These are phyloP conservation scores for Psidium guajava DNA, from an alignment of 345 rosid species.

Conservation along the genomic window DNA sequence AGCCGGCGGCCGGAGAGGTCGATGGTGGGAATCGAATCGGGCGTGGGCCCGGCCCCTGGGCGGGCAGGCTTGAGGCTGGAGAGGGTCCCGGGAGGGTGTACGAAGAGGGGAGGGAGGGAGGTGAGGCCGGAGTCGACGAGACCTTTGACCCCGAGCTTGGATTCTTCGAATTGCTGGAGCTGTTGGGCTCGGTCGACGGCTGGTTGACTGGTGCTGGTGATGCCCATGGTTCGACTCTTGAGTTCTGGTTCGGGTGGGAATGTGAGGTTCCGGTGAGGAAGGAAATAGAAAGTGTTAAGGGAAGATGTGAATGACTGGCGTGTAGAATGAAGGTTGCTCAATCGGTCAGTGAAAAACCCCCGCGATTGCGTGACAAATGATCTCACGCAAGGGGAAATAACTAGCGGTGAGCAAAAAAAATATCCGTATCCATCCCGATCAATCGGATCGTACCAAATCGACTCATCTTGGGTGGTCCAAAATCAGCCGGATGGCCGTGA, in stretches of 20 bases:
- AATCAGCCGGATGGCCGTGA: too few species aligned
- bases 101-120: constrained; percentile 3
- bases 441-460: too few species aligned
- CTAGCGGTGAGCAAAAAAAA: too few species aligned
- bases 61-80: not conserved
- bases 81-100: constrained; percentile 9
- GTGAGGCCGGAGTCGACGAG: constrained; percentile 34
- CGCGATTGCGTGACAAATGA: too few species aligned
- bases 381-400: too few species aligned
- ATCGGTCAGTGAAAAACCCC: too few species aligned
- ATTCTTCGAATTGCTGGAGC: constrained; percentile 23
- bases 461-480: too few species aligned
- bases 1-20: constrained; percentile 26
- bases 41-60: not conserved
- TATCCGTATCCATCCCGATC: too few species aligned
- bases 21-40: constrained; percentile 17
- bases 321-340: too few species aligned
- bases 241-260: not conserved
- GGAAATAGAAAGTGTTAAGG: too few species aligned
- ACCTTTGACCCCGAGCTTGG: constrained; percentile 40
- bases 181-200: constrained; percentile 17
- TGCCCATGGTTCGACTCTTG: not conserved
- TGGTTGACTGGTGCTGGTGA: not conserved
- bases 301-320: too few species aligned
- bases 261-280: not conserved